These are phyloP conservation scores for Pichia sp. DNA, from an alignment of 1,139 yeast genomes.

Conservation along the genomic window DNA sequence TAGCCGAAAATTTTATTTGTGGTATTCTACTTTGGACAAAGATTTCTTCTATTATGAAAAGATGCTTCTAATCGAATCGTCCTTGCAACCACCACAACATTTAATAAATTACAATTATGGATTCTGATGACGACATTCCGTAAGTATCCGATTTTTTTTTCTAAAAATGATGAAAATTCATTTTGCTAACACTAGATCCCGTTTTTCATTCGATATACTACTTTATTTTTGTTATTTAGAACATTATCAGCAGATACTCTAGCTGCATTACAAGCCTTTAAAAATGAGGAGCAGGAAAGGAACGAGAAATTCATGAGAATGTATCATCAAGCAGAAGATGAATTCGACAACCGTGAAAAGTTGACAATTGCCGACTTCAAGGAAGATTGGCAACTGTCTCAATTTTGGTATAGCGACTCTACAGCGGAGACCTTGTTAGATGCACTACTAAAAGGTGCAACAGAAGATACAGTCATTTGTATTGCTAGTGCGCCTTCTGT, in stretches of 20 bases:
- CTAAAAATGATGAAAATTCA: neutral
- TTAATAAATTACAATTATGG: slow-evolving; percentile 8
- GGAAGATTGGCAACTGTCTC: slow-evolving; percentile 93
- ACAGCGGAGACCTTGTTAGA: slow-evolving; percentile 67
- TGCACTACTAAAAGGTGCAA: slow-evolving; percentile 73
- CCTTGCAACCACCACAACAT: too few relatives aligned
- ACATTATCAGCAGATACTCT: slow-evolving; percentile 65
- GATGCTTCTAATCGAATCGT: too few relatives aligned
- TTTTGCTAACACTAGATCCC: neutral
- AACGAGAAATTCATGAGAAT: slow-evolving; percentile 56
- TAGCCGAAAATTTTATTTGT: too few relatives aligned
- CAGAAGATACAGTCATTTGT: slow-evolving; percentile 61
- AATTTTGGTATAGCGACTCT: slow-evolving; percentile 77
- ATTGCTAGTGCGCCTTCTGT: slow-evolving; percentile 90
- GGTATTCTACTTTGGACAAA: too few relatives aligned
- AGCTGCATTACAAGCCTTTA: slow-evolving; percentile 73
- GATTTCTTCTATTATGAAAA: too few relatives aligned
- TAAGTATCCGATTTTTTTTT: slow-evolving; percentile 7
- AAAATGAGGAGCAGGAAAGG: slow-evolving; percentile 59
- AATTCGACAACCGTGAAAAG: slow-evolving; percentile 35
- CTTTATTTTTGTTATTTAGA: slow-evolving; percentile 20
- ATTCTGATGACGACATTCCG: slow-evolving; percentile 26
- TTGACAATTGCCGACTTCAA: slow-evolving; percentile 46
- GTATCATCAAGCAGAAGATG: slow-evolving; percentile 54
- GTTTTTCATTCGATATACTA: neutral